Conservation (phyloP, 352 stramenopile species). For the Stramenopiles sp. region DNA sequence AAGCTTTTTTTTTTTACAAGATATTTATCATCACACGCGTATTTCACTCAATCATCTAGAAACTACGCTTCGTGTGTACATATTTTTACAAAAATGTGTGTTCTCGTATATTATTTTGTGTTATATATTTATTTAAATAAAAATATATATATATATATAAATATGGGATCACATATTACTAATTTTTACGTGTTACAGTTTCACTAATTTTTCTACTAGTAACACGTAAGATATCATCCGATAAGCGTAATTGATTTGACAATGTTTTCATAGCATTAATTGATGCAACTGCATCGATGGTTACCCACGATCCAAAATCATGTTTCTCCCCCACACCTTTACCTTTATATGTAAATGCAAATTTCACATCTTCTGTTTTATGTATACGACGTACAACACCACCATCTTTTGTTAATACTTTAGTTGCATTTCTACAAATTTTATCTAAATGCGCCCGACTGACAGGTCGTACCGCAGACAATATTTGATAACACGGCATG, state of each 20-base stretch:
- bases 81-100: no score
- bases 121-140: no score
- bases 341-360: neutral
- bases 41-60: no score
- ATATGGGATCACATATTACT: no score
- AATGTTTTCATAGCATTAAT: neutral
- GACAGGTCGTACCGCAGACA: neutral
- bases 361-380: neutral
- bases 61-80: no score
- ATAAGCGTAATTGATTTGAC: neutral
- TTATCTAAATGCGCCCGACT: neutral
- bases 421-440: neutral
- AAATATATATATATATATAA: no score
- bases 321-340: neutral
- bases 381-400: neutral
- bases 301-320: neutral
- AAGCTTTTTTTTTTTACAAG: no score
- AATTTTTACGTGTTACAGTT: no score
- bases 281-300: neutral
- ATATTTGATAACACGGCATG: slow-evolving; percentile 2
- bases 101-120: no score
- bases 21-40: no score
- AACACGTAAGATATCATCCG: neutral
- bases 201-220: neutral
- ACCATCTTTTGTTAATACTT: neutral